Evolutionary conservation across 768 basidiomycete species (phyloP).

Genomic region (Crucibulum laeve): DNA sequence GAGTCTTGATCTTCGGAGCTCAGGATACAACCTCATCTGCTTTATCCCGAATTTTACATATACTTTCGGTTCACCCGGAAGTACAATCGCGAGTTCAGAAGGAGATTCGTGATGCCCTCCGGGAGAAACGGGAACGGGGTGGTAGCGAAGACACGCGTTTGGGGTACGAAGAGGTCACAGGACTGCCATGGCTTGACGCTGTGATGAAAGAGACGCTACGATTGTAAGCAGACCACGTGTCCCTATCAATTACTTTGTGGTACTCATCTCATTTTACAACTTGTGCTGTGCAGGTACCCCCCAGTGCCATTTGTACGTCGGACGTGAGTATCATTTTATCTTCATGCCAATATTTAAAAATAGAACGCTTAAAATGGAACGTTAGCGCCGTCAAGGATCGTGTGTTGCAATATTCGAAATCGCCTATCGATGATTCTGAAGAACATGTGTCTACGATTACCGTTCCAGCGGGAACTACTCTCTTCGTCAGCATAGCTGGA

Average conservation of each 20-base stretch:
- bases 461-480: constrained; percentile 41
- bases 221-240: too few species aligned
- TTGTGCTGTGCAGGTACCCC: constrained; percentile 27
- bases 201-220: constrained; percentile 44
- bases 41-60: constrained; percentile 35
- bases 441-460: constrained; percentile 25
- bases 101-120: constrained; percentile 27
- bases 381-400: constrained; percentile 37
- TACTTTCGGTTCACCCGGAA: constrained; percentile 31
- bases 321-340: constrained; percentile 25
- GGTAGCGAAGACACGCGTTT: constrained; percentile 18
- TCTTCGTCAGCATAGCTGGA: constrained; percentile 44
- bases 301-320: constrained; percentile 43
- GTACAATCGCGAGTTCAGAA: constrained; percentile 32
- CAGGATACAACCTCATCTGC: constrained; percentile 46
- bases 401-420: too few species aligned
- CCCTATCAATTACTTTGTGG: not conserved
- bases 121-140: constrained; percentile 10
- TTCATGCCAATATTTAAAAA: too few species aligned
- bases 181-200: constrained; percentile 38
- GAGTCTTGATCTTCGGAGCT: constrained; percentile 46
- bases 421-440: constrained; percentile 9
- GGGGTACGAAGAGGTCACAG: constrained; percentile 30
- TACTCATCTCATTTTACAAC: not conserved
- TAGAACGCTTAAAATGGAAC: too few species aligned